Conservation (phyloP, 2,329 filamentous ascomycete species). For the Colletotrichum camelliae region DNA sequence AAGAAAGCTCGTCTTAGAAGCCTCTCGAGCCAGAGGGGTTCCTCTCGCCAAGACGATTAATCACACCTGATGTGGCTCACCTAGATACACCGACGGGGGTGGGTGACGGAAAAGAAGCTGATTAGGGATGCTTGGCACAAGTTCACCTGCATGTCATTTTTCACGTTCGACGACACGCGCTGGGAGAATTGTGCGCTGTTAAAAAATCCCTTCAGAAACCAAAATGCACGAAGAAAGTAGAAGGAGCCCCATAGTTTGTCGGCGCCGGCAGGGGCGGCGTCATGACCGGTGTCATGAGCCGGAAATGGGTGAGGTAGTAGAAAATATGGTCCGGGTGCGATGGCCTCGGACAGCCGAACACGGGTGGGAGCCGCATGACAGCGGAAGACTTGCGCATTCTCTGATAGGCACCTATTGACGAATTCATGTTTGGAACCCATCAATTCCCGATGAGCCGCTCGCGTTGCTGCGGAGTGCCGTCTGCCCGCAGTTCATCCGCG, state of each 20-base stretch:
- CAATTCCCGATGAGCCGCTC: background rate
- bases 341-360: background rate
- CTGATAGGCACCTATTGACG: background rate
- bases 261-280: background rate
- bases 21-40: background rate
- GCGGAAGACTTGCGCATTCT: background rate
- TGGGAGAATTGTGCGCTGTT: background rate
- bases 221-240: background rate
- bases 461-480: background rate
- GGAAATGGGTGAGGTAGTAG: background rate
- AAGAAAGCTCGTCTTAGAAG: background rate
- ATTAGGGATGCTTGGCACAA: background rate
- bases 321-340: background rate
- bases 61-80: background rate
- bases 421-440: background rate
- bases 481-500: background rate
- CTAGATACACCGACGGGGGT: background rate
- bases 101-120: too few relatives aligned
- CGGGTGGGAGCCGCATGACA: background rate
- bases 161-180: background rate
- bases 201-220: background rate
- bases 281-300: background rate
- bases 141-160: background rate
- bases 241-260: background rate
- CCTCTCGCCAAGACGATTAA: background rate